phyloP scores from a whole-genome alignment of 768 basidiomycete species.

The Lentinula detonsa region DNA sequence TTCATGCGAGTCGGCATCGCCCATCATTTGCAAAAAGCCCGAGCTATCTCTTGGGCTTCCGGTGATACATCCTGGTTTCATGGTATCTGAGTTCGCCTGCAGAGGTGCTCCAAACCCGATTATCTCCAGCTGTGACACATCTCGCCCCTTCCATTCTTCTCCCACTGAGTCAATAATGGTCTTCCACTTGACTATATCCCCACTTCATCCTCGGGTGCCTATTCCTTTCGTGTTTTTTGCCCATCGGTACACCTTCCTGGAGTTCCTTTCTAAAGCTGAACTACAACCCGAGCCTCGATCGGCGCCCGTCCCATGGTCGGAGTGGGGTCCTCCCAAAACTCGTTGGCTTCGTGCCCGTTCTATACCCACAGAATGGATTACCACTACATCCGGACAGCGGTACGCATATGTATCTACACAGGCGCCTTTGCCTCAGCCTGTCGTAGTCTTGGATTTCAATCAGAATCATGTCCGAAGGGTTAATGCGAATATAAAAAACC shows the following conservation, averaged over 20 bases:
- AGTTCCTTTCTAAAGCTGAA: background rate
- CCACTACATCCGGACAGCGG: slow-evolving; percentile 6
- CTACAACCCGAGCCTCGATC: background rate
- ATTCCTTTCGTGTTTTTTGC: slow-evolving; percentile 5
- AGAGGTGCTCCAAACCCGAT: slow-evolving; percentile 2
- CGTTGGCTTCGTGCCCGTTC: slow-evolving; percentile 1
- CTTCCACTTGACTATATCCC: slow-evolving; percentile 4
- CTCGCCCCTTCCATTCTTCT: slow-evolving; percentile 2
- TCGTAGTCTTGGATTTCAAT: slow-evolving; percentile 5
- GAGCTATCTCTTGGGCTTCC: background rate
- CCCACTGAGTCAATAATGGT: slow-evolving; percentile 1
- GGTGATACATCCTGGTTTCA: background rate
- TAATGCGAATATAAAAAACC: background rate
- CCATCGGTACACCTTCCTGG: background rate
- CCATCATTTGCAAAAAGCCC: background rate
- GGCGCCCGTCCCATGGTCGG: background rate
- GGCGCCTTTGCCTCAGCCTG: slow-evolving; percentile 1
- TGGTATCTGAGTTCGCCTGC: slow-evolving; percentile 3
- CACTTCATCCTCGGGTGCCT: background rate
- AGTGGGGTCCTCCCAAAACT: slow-evolving; percentile 6
- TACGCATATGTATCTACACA: slow-evolving; percentile 1
- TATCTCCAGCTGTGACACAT: background rate
- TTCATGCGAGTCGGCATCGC: background rate
- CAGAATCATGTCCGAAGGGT: slow-evolving; percentile 2
- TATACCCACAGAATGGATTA: slow-evolving; percentile 7